Evolutionary conservation across 169 alveolate genomes (phyloP), one percentile per base, ranked within the genome.

Genomic region (Nephromyces sp.): DNA sequence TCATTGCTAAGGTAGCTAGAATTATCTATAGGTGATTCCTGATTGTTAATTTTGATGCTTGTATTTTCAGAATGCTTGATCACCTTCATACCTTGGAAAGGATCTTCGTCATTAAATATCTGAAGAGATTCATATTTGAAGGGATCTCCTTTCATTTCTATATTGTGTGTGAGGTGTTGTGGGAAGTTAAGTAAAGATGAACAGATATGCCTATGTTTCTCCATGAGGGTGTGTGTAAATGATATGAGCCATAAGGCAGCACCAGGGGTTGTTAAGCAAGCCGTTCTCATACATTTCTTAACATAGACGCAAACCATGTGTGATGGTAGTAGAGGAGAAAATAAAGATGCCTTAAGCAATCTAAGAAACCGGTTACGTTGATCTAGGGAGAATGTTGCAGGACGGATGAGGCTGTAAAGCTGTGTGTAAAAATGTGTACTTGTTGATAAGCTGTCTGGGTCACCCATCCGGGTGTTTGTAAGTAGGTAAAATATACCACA

Each of bases 231-330:
- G 25, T 21, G 62, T n/a, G 53, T 71, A n/a, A 76, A 52, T 5
- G 74, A 66, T 6, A n/a, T 28, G 25, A 67, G 67, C 25, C 35
- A 68, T 5, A 76, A 34, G 5, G 77, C 51, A 1, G 34, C 68
- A 3, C 43, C 73, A 1, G 82, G 73, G 32, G 77, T 3, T 8
- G 43, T 68, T 6, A 76, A 51, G 67, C 82, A 76, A 5, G 82
- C 82, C 22, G 68, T 70, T 32, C 82, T 51, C 2, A 27, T 0
- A 51, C 72, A 68, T 22, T 68, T 67, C n/a, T 76, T 76, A 8
- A 67, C 31, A 57, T 69, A 76, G 15, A 33, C 66, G 0, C 67
- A 64, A 1, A 76, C 72, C 29, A 76, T 28, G 29, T 34, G 27
- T 3, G 33, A 34, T 5, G 82, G 82, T 21, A 68, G 66, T 33